Conservation (phyloP, 176 grass and related monocot species). For the Dactylis glomerata region DNA sequence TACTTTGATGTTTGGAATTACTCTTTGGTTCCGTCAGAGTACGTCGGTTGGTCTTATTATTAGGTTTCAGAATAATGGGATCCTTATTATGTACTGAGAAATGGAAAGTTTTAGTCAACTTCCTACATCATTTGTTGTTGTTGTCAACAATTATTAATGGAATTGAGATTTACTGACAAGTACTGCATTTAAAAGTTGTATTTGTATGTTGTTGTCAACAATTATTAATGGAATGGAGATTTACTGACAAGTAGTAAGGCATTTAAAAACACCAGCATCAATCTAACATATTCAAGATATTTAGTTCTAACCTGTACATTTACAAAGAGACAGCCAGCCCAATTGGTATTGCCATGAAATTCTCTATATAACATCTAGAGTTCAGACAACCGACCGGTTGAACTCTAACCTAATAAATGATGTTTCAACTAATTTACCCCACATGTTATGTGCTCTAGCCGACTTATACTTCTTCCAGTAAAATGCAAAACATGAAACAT, state of each 20-base stretch:
- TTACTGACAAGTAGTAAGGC: neutral
- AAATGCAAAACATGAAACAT: neutral
- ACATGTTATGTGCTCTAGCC: neutral
- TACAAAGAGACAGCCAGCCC: neutral
- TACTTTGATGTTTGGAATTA: slow-evolving; percentile 5
- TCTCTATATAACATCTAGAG: neutral
- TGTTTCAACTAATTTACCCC: neutral
- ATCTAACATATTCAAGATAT: neutral
- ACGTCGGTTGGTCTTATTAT: neutral
- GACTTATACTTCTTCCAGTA: neutral
- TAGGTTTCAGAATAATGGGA: neutral
- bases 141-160: neutral
- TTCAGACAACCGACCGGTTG: neutral
- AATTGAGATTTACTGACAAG: neutral
- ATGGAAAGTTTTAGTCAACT: neutral
- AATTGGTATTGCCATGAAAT: neutral
- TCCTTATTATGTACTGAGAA: neutral
- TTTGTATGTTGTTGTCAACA: neutral
- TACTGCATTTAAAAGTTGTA: too few species aligned
- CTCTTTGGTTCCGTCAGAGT: neutral
- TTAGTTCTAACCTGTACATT: neutral
- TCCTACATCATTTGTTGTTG: neutral
- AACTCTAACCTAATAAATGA: neutral
- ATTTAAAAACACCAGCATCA: neutral
- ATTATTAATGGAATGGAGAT: neutral